Conservation (phyloP, 2,329 filamentous ascomycete genomes). For the Diaporthe sp. region DNA sequence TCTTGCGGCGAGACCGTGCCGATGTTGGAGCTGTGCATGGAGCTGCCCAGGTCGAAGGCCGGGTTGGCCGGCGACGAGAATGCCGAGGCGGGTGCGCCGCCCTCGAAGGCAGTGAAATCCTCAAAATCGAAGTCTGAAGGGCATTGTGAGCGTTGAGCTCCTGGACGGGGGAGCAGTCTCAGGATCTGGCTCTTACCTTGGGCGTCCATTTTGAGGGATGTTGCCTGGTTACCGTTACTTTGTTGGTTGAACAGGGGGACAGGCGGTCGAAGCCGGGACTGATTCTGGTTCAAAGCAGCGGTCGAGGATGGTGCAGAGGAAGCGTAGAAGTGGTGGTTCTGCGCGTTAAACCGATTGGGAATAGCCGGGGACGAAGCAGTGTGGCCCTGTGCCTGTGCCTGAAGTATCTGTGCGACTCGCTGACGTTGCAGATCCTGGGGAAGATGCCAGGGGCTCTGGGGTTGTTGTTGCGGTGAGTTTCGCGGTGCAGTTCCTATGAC, state of each 20-base stretch:
- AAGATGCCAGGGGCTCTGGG: constrained; percentile 46
- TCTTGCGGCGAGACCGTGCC: constrained; percentile 88
- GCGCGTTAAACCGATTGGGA: constrained; percentile 65
- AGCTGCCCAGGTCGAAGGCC: constrained; percentile 62
- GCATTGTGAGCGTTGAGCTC: constrained; percentile 45
- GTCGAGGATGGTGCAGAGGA: constrained; percentile 73
- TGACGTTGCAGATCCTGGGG: constrained; percentile 59
- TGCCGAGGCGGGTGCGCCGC: constrained; percentile 58
- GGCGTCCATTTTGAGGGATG: constrained; percentile 62
- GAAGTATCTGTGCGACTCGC: constrained; percentile 68
- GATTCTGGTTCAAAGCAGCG: constrained; percentile 60
- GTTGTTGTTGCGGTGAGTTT: constrained; percentile 50
- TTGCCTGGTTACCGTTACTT: constrained; percentile 62
- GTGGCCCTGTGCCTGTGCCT: constrained; percentile 67
- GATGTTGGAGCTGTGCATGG: constrained; percentile 64
- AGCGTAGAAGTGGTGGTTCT: constrained; percentile 72
- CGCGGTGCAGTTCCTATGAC: constrained; percentile 56
- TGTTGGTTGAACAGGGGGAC: constrained; percentile 79
- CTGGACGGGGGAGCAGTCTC: constrained; percentile 34
- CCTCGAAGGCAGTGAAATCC: constrained; percentile 68
- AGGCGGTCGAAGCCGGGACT: constrained; percentile 63
- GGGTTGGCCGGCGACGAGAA: constrained; percentile 65
- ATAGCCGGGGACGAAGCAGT: constrained; percentile 63
- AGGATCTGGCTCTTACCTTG: constrained; percentile 57
- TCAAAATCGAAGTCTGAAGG: constrained; percentile 67